Evolutionary conservation across 2,329 filamentous ascomycete genomes (phyloP), one percentile per base, ranked within the genome.

Genomic region (Neofusicoccum cordaticola): DNA sequence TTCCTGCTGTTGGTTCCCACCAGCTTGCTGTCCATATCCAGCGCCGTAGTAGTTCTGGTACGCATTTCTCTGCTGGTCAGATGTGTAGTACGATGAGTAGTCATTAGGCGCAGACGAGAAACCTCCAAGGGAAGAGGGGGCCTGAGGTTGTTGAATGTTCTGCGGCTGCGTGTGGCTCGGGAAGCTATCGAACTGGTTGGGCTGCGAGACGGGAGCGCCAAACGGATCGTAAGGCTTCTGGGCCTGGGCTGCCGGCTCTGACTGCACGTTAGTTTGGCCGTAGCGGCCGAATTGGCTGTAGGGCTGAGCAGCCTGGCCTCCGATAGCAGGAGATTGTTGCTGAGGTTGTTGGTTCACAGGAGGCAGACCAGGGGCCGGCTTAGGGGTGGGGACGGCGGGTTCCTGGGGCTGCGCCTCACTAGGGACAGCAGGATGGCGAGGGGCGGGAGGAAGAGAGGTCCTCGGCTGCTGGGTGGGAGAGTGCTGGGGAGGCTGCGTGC

Each of bases 171-270:
- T 47, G 22, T 83, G 80, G 62, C 81, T 73, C 44, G 78, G 77
- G 68, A 82, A 84, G 60, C 72, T 72, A 53, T 83, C 82, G 69
- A 78, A 83, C 62, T 80, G 78, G 67, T 70, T 79, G 35, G 76
- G 78, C 60, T 81, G 80, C 17, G 63, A 65, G 68, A 86, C 84
- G 74, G 93, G 91, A 75, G 96, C 92, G 70, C 84, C 86, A 75
- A 97, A 98, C 0, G 91, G 86, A 74, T 97, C 94, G 77, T 93
- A 93, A 2, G 90, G 87, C 82, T 98, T 97, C 78, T 92, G 90
- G 4, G 83, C 80, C 63, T 85, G 82, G 19, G 85, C 81, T 48
- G 86, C 80, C 27, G 84, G 79, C 63, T 92, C 90, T 64, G 88
- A 75, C 68, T 81, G 88, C 39, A 84, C 77, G 62, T 82, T 82